Evolutionary conservation across 495 filamentous ascomycete species (phyloP), one percentile per base, ranked within the genome.

Genomic region (Xylaria flabelliformis): DNA sequence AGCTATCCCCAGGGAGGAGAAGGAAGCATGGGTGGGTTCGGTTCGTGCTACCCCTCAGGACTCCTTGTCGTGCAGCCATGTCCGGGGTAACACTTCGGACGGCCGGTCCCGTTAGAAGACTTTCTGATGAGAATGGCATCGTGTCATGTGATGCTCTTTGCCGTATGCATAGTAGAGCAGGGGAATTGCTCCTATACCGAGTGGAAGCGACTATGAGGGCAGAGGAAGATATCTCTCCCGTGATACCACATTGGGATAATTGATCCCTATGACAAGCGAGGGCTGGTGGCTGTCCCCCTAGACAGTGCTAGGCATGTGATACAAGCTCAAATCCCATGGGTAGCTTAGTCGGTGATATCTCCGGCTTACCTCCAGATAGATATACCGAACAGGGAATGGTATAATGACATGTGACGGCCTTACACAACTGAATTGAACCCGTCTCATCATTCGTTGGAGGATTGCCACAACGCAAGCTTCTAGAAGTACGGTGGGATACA

Each of bases 401-500:
- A 39, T 7, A 61, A 61, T 62, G 72, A 48, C 76, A 70, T 74
- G 74, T 68, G 71, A 72, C 48, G 17, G 19, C 66, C 66, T 24
- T 64, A 62, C 69, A 24, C 26, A 42, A 70, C 12, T 64, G 21
- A 36, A 42, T 24, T n/a, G 17, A 32, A 65, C 24, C 58, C 42
- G 13, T 29, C 64, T 9, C 42, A 3, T 51, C 63, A 74, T 71
- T 72, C 68, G 74, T 61, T 50, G 41, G 46, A 56, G 51, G 36
- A 55, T 50, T 21, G 64, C 55, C 56, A 71, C 46, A 64, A 51
- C 64, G 72, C 62, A 67, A 71, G 51, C 71, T 77, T 79, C 75
- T 77, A 75, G 75, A 79, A 79, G 59, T 66, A 69, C 71, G 46
- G 69, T 74, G 69, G 75, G 77, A 79, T 63, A 64, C 67, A 75